Conservation (phyloP, 1,139 yeast species). For the Candida neerlandica region DNA sequence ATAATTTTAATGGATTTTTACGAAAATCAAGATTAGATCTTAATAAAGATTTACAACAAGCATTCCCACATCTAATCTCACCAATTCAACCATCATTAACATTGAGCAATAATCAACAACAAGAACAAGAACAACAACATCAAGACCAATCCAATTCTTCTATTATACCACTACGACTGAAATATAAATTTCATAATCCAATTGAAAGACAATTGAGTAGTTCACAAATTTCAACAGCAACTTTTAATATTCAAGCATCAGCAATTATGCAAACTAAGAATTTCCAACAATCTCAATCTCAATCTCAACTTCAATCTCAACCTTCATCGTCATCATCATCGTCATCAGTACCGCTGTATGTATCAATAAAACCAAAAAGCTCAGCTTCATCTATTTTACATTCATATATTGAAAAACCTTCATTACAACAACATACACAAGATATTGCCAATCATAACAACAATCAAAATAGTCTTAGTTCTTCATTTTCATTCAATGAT, state of each 20-base stretch:
- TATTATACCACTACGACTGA: neutral
- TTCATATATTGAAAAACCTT: constrained; percentile 5
- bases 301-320: too few species aligned
- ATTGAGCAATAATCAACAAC: too few species aligned
- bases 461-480: neutral
- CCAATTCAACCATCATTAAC: constrained; percentile 16
- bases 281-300: constrained; percentile 1
- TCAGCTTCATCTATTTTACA: constrained; percentile 7
- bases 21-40: constrained; percentile 37
- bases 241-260: constrained; percentile 23
- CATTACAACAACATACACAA: constrained; percentile 2
- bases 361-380: neutral
- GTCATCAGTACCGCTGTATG: neutral
- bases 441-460: neutral
- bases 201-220: constrained; percentile 24
- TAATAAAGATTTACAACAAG: constrained; percentile 22
- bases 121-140: too few species aligned
- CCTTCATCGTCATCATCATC: too few species aligned
- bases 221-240: constrained; percentile 27
- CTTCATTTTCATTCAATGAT: constrained; percentile 5
- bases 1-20: constrained; percentile 37
- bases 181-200: constrained; percentile 42
- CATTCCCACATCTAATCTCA: constrained; percentile 38
- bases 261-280: constrained; percentile 1
- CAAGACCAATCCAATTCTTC: neutral